These are phyloP conservation scores for Tricholoma sp. DNA, from an alignment of 768 basidiomycete species.

Conservation along the genomic window DNA sequence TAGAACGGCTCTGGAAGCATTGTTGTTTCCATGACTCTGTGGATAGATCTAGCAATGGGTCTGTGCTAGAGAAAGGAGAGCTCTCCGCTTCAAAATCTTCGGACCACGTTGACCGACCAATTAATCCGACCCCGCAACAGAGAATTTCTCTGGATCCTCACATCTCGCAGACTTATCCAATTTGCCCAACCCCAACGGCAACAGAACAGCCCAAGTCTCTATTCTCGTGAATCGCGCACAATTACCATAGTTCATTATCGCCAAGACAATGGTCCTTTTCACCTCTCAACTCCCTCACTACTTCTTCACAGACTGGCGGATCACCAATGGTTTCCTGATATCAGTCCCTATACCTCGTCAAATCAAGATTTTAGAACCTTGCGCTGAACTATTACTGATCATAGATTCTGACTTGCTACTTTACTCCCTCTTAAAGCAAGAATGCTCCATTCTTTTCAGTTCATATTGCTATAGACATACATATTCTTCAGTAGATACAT, in stretches of 20 bases:
- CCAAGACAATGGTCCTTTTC: slow-evolving; percentile 36
- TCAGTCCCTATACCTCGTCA: neutral
- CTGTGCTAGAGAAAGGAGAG: slow-evolving; percentile 36
- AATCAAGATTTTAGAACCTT: neutral
- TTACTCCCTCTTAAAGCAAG: neutral
- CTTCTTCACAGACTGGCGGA: slow-evolving; percentile 13
- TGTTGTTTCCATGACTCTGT: slow-evolving; percentile 2
- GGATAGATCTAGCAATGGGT: slow-evolving; percentile 21
- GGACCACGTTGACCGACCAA: slow-evolving; percentile 28
- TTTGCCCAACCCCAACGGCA: slow-evolving; percentile 34
- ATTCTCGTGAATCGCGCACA: slow-evolving; percentile 31
- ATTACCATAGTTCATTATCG: slow-evolving; percentile 33
- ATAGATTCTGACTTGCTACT: neutral
- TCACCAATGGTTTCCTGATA: neutral
- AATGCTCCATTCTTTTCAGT: too few species aligned
- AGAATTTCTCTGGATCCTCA: slow-evolving; percentile 35
- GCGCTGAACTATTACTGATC: neutral
- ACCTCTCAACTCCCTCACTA: slow-evolving; percentile 13
- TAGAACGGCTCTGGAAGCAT: slow-evolving; percentile 26
- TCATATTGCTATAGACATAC: neutral
- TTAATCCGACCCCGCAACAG: slow-evolving; percentile 51
- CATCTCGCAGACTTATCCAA: slow-evolving; percentile 40
- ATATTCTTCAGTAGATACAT: too few species aligned
- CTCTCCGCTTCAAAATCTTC: slow-evolving; percentile 7
- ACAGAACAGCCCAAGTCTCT: slow-evolving; percentile 27